These are phyloP conservation scores for Tolypocladium sp. DNA, from an alignment of 2,329 filamentous ascomycete genomes.

Conservation along the genomic window DNA sequence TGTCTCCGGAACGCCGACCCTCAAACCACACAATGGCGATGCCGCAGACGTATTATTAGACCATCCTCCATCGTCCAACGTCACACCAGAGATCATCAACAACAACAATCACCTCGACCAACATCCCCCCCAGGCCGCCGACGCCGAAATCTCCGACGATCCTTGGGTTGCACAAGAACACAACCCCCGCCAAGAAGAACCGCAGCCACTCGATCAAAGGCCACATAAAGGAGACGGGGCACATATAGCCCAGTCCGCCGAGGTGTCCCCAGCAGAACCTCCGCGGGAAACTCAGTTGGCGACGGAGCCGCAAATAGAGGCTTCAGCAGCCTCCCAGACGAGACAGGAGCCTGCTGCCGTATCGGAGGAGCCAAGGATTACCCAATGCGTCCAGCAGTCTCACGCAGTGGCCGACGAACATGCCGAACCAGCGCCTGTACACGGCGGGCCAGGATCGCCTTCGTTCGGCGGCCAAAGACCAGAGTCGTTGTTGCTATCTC, in stretches of 20 bases:
- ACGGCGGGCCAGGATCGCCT: not conserved
- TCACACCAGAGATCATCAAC: not conserved
- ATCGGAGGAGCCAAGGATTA: not conserved
- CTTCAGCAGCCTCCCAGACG: not conserved
- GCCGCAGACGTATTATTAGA: not conserved
- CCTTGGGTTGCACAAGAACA: not conserved
- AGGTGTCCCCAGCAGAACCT: not conserved
- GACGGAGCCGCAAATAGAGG: not conserved
- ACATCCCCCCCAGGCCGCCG: not conserved
- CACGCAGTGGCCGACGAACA: not conserved
- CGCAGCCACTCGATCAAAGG: not conserved
- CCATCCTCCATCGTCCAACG: not conserved
- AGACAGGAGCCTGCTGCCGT: not conserved
- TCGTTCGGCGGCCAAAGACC: slow-evolving; percentile 3
- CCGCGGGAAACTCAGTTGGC: not conserved
- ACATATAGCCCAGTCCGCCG: not conserved
- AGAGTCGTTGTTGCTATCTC: slow-evolving; percentile 14
- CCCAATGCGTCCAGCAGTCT: not conserved
- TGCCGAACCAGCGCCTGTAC: not conserved
- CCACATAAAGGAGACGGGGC: not conserved
- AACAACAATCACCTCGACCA: not conserved
- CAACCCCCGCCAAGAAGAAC: not conserved
- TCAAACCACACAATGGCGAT: not conserved
- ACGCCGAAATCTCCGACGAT: not conserved
- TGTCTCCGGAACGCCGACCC: not conserved